Conservation (phyloP, 2,329 filamentous ascomycete genomes). For the Graphiopsis chlorocephala region DNA sequence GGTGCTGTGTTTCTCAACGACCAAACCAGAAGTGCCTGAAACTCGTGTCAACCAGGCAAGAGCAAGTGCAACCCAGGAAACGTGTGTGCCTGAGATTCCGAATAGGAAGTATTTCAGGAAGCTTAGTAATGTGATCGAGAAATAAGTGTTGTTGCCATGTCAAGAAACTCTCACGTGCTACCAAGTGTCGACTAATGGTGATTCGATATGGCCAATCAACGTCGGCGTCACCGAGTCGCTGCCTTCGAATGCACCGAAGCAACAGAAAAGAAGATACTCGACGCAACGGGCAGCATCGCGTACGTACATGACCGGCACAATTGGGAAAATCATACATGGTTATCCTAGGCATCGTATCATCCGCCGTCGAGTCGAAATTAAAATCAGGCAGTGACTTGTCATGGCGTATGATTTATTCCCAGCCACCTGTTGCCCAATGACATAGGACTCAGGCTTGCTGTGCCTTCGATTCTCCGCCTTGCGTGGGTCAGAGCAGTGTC, state of each 20-base stretch:
- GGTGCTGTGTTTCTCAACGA: background rate
- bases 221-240: background rate
- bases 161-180: background rate
- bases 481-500: background rate
- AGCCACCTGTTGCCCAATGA: background rate
- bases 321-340: background rate
- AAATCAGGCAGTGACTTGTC: background rate
- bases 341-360: background rate
- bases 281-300: background rate
- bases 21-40: background rate
- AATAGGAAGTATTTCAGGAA: background rate
- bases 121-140: background rate
- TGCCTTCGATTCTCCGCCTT: background rate
- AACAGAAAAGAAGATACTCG: background rate
- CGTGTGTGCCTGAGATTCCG: background rate
- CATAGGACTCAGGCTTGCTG: background rate
- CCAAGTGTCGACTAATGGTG: background rate
- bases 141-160: background rate
- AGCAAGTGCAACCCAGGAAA: background rate
- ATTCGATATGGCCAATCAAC: background rate
- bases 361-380: background rate
- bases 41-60: background rate
- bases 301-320: background rate
- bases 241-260: background rate
- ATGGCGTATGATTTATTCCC: background rate